A percentile compares a stretch with the other conserved stretches of the same genome.
phyloP scores from a whole-genome alignment of 2,329 filamentous ascomycete genomes.

The Cladobotryum mycophilum region DNA sequence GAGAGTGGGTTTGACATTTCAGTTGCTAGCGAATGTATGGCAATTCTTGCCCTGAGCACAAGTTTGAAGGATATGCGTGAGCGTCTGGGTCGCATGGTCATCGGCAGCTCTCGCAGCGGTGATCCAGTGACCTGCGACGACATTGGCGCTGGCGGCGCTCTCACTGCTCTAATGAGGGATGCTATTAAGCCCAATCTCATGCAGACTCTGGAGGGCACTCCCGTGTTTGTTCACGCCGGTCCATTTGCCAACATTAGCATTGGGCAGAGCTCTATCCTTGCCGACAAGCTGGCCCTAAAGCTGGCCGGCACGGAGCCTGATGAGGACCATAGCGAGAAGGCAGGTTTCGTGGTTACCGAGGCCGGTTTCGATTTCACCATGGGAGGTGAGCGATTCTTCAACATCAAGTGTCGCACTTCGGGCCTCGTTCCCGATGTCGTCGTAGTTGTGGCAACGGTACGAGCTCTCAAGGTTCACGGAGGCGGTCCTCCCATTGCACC shows the following conservation, averaged over 20 bases:
- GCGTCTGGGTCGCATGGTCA: slow-evolving; percentile 89
- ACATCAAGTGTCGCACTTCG: slow-evolving; percentile 97
- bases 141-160: slow-evolving; percentile 82
- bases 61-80: slow-evolving; percentile 84
- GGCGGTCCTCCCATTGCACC: slow-evolving; percentile 90
- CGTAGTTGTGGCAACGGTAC: slow-evolving; percentile 90
- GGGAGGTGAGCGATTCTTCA: slow-evolving; percentile 99
- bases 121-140: slow-evolving; percentile 96
- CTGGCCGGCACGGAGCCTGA: slow-evolving; percentile 89
- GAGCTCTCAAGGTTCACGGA: slow-evolving; percentile 93
- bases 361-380: slow-evolving; percentile 99
- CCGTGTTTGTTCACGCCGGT: slow-evolving; percentile 94
- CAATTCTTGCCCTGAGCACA: slow-evolving; percentile 89
- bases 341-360: slow-evolving; percentile 92
- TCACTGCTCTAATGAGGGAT: slow-evolving; percentile 94
- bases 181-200: slow-evolving; percentile 98
- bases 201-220: slow-evolving; percentile 95
- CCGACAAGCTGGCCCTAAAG: slow-evolving; percentile 93
- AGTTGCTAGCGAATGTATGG: slow-evolving; percentile 97
- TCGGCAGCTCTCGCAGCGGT: slow-evolving; percentile 76
- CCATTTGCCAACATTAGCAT: slow-evolving; percentile 99
- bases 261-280: slow-evolving; percentile 89
- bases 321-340: slow-evolving; percentile 74
- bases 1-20: slow-evolving; percentile 97
- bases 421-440: slow-evolving; percentile 89